Conservation (phyloP, 129 eudicot genomes). For the Flaveria bidentis region DNA sequence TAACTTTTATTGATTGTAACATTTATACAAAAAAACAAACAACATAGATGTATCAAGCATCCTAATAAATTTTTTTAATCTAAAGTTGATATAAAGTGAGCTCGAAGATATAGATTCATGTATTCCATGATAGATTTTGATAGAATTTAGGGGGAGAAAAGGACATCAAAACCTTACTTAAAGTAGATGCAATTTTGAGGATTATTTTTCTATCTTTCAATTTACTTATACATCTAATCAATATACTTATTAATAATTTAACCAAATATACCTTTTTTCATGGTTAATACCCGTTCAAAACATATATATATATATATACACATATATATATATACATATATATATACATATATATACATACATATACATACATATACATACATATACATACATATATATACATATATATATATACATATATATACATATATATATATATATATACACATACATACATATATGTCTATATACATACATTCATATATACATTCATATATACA, state of each 20-base stretch:
- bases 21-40: background rate
- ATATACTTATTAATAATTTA: background rate
- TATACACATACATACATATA: no score
- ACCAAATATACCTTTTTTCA: background rate
- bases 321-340: no score
- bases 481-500: no score
- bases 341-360: no score
- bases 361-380: no score
- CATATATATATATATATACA: no score
- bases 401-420: no score
- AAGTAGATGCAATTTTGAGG: conserved; percentile 17
- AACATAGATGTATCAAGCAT: background rate
- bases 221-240: conserved; percentile 12
- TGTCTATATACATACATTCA: no score
- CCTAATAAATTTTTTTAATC: background rate
- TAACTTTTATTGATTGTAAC: background rate
- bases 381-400: no score
- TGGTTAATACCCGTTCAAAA: background rate
- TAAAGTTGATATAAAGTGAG: conserved; percentile 25
- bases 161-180: conserved; percentile 35
- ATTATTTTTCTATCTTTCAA: background rate
- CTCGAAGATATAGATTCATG: conserved; percentile 31
- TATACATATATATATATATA: no score
- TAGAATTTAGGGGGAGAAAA: conserved; percentile 16
- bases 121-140: conserved; percentile 14